Base-by-base conservation (phyloP, 2,329 filamentous ascomycete genomes). In the Colletotrichum sp. region DNA sequence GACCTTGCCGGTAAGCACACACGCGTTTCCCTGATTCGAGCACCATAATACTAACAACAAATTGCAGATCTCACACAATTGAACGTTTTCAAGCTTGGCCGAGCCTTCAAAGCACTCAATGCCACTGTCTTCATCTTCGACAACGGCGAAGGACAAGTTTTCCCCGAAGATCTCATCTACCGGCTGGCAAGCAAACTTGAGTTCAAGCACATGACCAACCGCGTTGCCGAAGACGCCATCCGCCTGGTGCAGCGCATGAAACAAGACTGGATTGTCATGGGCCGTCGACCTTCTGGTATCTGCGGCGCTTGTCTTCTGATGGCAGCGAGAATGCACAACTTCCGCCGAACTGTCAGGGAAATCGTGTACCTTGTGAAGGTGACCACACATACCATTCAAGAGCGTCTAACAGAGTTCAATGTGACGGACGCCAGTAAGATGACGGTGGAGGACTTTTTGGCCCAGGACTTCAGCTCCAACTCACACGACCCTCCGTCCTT, bases 291-390 rank as follows among this genome's bases (percentile, higher is more conserved):
- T 18, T 96, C 96, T 8, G 97, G 97, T 79, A 93, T 99, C 71
- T 98, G 96, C 83, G 97, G 97, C 77, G 97, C 97, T 15, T 98
- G 96, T 79, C 90, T 99, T 64, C 95, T 99, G 77, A 93, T 99
- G 83, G 97, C 97, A 8, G 96, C 97, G 10, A 94, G 97, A 68
- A 99, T 99, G 94, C 98, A 98, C 90, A 99, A 99, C 84, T 99
- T 98, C 83, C 94, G 96, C 60, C 93, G 97, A 22, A 98, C 96
- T 0, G 93, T 98, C 15, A 92, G 96, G 34, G 97, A 99, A 85
- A 95, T 99, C 10, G 96, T 99, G n/a, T 99, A 98, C 83, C 95
- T 98, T 48, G 96, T 98, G 83, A 99, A 98, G 83, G 96, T 99
- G 67, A 98, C 96, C 57, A 98, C 98, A 79, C 91, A 95, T 77